These are phyloP conservation scores for Penstemon eatonii DNA, from an alignment of 257 asterid genomes.

Conservation along the genomic window DNA sequence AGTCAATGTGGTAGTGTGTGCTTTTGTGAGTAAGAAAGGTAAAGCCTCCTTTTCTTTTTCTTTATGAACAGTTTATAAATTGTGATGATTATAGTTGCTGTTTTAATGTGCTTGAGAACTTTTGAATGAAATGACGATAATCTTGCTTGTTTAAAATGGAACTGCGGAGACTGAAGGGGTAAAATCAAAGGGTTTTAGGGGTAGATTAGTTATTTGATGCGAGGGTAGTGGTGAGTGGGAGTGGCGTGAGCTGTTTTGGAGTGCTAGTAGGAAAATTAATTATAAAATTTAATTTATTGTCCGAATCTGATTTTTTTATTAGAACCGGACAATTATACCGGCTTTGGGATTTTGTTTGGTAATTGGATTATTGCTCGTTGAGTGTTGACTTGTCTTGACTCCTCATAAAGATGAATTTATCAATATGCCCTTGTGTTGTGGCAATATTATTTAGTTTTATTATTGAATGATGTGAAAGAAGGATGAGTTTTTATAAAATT, in stretches of 20 bases:
- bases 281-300: neutral
- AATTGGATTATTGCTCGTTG: neutral
- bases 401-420: constrained; percentile 20
- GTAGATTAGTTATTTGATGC: constrained; percentile 9
- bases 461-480: neutral
- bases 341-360: constrained; percentile 26
- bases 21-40: constrained; percentile 36
- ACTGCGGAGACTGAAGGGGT: neutral
- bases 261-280: constrained; percentile 30
- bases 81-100: constrained; percentile 24
- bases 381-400: constrained; percentile 30
- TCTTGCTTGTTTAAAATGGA: neutral
- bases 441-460: neutral
- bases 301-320: constrained; percentile 21
- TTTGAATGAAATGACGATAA: constrained; percentile 17
- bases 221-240: constrained; percentile 7
- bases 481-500: neutral
- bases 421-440: constrained; percentile 22
- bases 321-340: constrained; percentile 39
- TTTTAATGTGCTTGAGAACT: neutral
- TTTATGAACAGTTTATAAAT: constrained; percentile 19
- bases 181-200: neutral
- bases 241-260: constrained; percentile 31
- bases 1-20: constrained; percentile 43
- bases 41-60: constrained; percentile 18